Percentiles rank a stretch among this genome's conserved stretches.
Conservation (phyloP, 78 protist species). For the Corallochytrium limacisporum region DNA sequence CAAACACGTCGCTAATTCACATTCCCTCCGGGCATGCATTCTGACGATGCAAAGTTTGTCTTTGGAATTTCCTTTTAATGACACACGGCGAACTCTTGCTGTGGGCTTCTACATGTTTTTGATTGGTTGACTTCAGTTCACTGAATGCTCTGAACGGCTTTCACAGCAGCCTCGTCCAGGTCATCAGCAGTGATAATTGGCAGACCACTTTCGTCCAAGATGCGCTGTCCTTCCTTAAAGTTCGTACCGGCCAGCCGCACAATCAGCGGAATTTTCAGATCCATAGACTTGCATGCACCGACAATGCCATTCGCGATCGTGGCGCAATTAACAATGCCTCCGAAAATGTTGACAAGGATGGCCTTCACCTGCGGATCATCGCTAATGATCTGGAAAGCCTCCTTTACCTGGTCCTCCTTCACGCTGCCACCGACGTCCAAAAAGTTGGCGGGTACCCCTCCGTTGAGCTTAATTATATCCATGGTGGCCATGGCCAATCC, state of each 20-base stretch:
- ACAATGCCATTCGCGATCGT: constrained; percentile 77
- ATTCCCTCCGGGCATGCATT: too few species aligned
- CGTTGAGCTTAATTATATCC: constrained; percentile 72
- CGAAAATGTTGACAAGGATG: constrained; percentile 86
- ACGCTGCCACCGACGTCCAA: constrained; percentile 96
- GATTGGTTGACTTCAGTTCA: too few species aligned
- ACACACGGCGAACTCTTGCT: too few species aligned
- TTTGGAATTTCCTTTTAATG: too few species aligned
- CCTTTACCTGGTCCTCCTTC: constrained; percentile 56
- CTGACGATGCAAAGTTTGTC: too few species aligned
- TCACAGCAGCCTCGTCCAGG: too few species aligned
- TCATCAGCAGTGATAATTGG: too few species aligned
- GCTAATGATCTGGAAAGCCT: constrained; percentile 81
- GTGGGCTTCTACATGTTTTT: too few species aligned
- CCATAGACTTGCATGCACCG: constrained; percentile 53
- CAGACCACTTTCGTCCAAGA: too few species aligned
- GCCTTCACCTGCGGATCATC: constrained; percentile 49
- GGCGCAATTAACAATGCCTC: constrained; percentile 85
- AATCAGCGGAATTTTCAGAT: constrained; percentile 44
- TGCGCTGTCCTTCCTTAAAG: too few species aligned
- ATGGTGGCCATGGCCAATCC: constrained; percentile 99
- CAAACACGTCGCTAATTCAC: too few species aligned
- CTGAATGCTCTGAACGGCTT: too few species aligned
- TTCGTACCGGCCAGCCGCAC: constrained; percentile 80
- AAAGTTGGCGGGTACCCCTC: constrained; percentile 97